phyloP scores from a whole-genome alignment of 192 early-diverging fungal genomes.

The Mortierella hygrophila region DNA sequence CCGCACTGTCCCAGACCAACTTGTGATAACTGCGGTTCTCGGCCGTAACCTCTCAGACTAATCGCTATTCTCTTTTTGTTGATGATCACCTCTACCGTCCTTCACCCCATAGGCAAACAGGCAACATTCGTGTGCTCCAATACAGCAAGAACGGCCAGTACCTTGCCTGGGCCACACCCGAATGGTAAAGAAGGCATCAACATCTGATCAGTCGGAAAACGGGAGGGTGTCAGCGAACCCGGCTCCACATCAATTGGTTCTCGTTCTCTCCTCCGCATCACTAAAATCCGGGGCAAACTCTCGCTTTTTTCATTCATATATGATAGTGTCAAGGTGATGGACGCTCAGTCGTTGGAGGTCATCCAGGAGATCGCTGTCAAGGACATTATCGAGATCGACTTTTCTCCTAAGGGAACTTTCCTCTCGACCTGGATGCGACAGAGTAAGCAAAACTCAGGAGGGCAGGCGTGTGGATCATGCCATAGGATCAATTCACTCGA shows the following conservation, averaged over 20 bases:
- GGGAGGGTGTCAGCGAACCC: not conserved
- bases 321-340: constrained; percentile 78
- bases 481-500: not conserved
- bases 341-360: constrained; percentile 73
- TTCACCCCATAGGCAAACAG: constrained; percentile 44
- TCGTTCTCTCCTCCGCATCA: not conserved
- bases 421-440: constrained; percentile 92
- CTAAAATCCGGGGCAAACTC: not conserved
- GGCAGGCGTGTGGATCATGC: not conserved
- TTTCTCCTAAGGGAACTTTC: constrained; percentile 93
- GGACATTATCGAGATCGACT: constrained; percentile 86
- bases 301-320: not conserved
- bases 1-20: not conserved
- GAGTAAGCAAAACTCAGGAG: constrained; percentile 58
- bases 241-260: not conserved
- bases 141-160: constrained; percentile 82
- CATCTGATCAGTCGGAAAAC: not conserved
- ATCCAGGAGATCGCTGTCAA: constrained; percentile 72
- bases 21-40: not conserved
- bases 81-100: not conserved
- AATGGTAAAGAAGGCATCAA: constrained; percentile 60
- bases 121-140: constrained; percentile 66
- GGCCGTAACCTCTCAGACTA: not conserved
- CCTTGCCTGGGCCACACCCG: constrained; percentile 74
- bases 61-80: not conserved